Base-by-base conservation (phyloP, 2,329 filamentous ascomycete genomes). In the Hypoxylon sp. region DNA sequence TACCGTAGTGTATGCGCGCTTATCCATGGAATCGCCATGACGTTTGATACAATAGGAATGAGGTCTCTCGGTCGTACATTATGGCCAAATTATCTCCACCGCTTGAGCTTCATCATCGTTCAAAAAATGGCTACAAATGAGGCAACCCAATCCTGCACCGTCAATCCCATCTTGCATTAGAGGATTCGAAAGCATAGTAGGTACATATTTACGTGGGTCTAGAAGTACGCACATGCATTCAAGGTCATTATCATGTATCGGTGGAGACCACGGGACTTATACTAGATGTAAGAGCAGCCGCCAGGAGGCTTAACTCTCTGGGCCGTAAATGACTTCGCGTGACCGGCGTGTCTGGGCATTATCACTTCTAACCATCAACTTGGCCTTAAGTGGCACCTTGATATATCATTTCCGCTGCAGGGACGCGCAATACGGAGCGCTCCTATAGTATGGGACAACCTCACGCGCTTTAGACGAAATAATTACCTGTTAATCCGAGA, bases 241-340 rank as follows among this genome's bases (percentile, higher is more conserved):
- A 48, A 58, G 31, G 24, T 46, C 55, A 48, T 47, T 48, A 61
- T 63, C 54, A 65, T 57, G 26, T 47, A 48, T 52, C 52, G 52
- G 65, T 70, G 70, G 70, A 14, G 62, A 62, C 48, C 17, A 46
- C 53, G 53, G 53, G 42, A 56, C 37, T 47, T 56, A n/a, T n/a
- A n/a, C n/a, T n/a, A n/a, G 37, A 26, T 63, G 65, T 70, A 57
- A 64, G 65, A 70, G 70, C 61, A 70, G 70, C 70, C 70, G 70
- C 70, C 70, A 67, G 67, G 42, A 51, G 57, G 53, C 57, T 66
- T 47, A 57, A 59, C 35, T 53, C 50, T 53, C 47, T 57, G 19
- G 42, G 26, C 35, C 51, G 47, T 65, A 53, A 53, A 54, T 29
- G 51, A 42, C 58, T 33, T 55, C 46, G 47, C 37, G 35, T 48